phyloP scores from a whole-genome alignment of 306 rosid genomes.

The Ziziphus jujuba region DNA sequence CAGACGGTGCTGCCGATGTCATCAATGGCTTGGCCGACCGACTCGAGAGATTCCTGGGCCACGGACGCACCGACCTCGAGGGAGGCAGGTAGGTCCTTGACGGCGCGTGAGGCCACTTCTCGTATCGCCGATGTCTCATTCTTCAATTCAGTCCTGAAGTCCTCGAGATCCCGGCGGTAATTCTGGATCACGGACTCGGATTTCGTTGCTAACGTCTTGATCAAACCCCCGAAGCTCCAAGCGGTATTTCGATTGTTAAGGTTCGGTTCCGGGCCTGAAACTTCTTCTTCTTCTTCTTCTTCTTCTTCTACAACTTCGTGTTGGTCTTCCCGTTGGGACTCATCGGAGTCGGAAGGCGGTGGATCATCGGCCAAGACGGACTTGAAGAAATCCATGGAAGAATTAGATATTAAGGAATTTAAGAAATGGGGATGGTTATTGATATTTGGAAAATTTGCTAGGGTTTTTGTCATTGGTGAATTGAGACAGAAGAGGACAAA shows the following conservation, averaged over 20 bases:
- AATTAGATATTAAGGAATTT: too few species aligned
- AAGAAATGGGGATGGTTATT: too few species aligned
- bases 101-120: slow-evolving; percentile 92
- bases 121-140: slow-evolving; percentile 79
- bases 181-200: slow-evolving; percentile 69
- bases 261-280: neutral
- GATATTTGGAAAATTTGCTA: neutral
- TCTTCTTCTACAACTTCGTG: slow-evolving; percentile 14
- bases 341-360: slow-evolving; percentile 9
- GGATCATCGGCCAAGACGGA: slow-evolving; percentile 69
- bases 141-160: slow-evolving; percentile 70
- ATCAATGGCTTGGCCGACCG: slow-evolving; percentile 92
- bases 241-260: slow-evolving; percentile 13
- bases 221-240: slow-evolving; percentile 85
- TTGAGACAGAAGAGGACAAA: too few species aligned
- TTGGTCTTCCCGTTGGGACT: slow-evolving; percentile 4
- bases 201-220: slow-evolving; percentile 66
- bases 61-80: slow-evolving; percentile 85
- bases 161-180: slow-evolving; percentile 85
- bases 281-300: slow-evolving; percentile 11
- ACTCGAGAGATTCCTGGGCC: slow-evolving; percentile 92
- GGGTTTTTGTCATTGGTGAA: too few species aligned
- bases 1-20: slow-evolving; percentile 86
- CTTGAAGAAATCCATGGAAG: slow-evolving; percentile 54
- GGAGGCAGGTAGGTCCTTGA: slow-evolving; percentile 67